Percentiles rank a stretch among this genome's conserved stretches.
Conservation (phyloP, 129 eudicot species). For the Heracleum sosnowskyi region DNA sequence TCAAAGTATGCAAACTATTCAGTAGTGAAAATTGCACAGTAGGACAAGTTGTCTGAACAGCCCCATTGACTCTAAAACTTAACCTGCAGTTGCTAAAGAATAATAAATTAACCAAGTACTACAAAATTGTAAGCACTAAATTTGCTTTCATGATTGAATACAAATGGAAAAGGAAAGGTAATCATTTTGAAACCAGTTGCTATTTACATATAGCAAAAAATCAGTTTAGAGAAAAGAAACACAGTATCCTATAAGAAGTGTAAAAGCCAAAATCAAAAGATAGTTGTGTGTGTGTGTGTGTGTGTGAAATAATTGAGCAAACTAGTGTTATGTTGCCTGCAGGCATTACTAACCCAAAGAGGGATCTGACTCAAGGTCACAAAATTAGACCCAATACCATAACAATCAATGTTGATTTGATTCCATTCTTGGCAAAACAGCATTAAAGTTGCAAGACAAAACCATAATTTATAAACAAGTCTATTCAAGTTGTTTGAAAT, state of each 20-base stretch:
- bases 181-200: background rate
- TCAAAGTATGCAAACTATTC: background rate
- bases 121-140: background rate
- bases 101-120: conserved; percentile 1
- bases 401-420: background rate
- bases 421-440: background rate
- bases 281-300: background rate
- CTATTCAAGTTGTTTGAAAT: background rate
- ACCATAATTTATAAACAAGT: background rate
- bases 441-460: background rate
- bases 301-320: background rate
- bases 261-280: background rate
- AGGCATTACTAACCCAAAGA: background rate
- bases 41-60: conserved; percentile 2
- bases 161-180: background rate
- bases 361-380: conserved; percentile 4
- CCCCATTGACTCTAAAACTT: background rate
- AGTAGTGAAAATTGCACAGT: background rate
- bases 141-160: conserved; percentile 5
- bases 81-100: background rate
- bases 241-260: background rate
- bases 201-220: background rate
- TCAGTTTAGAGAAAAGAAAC: background rate
- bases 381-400: background rate
- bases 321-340: background rate